Evolutionary conservation across 2,329 filamentous ascomycete genomes (phyloP).

Genomic region (Aspergillus ochraceoroseus): DNA sequence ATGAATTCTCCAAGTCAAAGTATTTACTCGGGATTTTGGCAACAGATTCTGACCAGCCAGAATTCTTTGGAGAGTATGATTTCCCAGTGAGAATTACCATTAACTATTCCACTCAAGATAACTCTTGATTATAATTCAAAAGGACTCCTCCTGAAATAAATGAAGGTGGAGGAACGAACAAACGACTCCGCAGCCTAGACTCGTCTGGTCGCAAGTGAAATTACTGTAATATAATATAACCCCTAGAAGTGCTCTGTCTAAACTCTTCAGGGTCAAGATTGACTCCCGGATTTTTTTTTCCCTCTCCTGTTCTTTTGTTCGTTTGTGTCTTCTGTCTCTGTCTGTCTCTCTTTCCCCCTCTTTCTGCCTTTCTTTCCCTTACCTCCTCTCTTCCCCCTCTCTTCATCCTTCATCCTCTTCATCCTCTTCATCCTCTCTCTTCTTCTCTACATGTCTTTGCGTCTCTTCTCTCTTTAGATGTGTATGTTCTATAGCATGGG

Average conservation of each 20-base stretch:
- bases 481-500: conserved; percentile 22
- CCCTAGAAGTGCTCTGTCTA: conserved; percentile 9
- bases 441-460: conserved; percentile 13
- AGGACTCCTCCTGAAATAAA: too few relatives aligned
- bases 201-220: conserved; percentile 3
- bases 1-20: too few relatives aligned
- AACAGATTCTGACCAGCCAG: too few relatives aligned
- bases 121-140: too few relatives aligned
- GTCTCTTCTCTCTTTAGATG: conserved; percentile 19
- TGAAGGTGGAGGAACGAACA: conserved; percentile 21
- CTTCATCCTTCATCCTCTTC: conserved; percentile 10
- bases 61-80: too few relatives aligned
- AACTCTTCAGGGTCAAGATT: conserved; percentile 21
- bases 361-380: conserved; percentile 44
- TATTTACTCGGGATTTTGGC: too few relatives aligned
- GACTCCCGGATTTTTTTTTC: conserved; percentile 18
- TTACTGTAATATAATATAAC: conserved; percentile 4
- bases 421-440: conserved; percentile 13
- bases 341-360: conserved; percentile 50
- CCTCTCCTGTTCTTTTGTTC: conserved; percentile 14
- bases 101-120: too few relatives aligned
- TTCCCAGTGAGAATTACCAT: too few relatives aligned
- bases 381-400: conserved; percentile 3
- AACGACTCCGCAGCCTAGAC: conserved; percentile 18
- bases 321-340: conserved; percentile 44